Evolutionary conservation across 164 flowering plant genomes (phyloP).

Genomic region (Kingdonia uniflora): DNA sequence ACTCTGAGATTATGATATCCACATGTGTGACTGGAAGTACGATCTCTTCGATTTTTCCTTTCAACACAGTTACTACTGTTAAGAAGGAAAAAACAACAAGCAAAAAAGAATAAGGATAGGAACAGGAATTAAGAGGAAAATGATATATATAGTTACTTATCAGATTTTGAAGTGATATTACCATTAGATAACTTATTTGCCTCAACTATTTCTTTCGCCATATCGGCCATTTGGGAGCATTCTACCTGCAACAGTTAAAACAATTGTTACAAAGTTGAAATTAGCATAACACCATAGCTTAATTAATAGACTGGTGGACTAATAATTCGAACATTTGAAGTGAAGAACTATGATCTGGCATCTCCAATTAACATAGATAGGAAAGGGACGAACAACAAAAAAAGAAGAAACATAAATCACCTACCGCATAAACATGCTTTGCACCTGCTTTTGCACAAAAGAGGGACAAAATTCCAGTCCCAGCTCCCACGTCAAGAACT

Average conservation of each 20-base stretch:
- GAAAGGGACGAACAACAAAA: background rate
- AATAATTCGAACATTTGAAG: no score
- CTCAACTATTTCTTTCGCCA: conserved; percentile 86
- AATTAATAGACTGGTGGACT: no score
- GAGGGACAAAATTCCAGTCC: conserved; percentile 92
- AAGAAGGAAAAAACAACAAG: background rate
- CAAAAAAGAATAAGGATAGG: conserved; percentile 4
- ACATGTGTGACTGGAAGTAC: conserved; percentile 81
- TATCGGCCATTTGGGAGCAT: conserved; percentile 95
- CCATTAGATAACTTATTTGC: conserved; percentile 82
- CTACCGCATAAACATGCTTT: conserved; percentile 91
- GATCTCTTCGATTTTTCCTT: conserved; percentile 93
- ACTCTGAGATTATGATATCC: conserved; percentile 91
- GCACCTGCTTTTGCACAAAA: conserved; percentile 99
- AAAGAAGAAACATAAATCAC: conserved; percentile 12
- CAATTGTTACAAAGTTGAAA: no score
- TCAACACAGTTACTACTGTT: conserved; percentile 92
- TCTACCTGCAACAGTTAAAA: conserved; percentile 48
- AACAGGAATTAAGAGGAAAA: background rate
- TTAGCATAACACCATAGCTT: no score
- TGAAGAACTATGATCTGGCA: no score
- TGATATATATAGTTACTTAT: background rate
- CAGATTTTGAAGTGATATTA: conserved; percentile 12
- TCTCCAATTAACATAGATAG: no score
- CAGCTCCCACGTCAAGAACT: conserved; percentile 98